These are phyloP conservation scores for Boletus reticuloceps DNA, from an alignment of 768 basidiomycete species.

Conservation along the genomic window DNA sequence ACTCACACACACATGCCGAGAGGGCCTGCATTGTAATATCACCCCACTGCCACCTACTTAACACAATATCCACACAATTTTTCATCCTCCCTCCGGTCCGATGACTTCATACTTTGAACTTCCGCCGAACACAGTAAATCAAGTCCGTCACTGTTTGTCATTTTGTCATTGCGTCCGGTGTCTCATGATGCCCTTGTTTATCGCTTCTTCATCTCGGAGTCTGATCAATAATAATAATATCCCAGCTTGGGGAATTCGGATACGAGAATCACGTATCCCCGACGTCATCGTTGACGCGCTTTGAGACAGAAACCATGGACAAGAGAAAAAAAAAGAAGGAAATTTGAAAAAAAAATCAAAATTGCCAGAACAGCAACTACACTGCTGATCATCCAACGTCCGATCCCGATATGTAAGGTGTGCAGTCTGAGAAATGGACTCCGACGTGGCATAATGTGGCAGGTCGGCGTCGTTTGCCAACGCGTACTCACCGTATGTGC, in stretches of 20 bases:
- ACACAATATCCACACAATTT: conserved; percentile 1
- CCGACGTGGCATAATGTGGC: neutral
- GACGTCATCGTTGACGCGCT: conserved; percentile 1
- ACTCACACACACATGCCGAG: conserved; percentile 20
- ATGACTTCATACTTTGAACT: conserved; percentile 28
- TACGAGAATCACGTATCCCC: neutral
- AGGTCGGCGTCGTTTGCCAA: neutral
- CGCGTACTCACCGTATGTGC: no score
- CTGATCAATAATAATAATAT: conserved; percentile 13
- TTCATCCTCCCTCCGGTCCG: conserved; percentile 17
- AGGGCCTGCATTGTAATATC: conserved; percentile 30
- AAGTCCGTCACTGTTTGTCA: no score
- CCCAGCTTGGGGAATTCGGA: conserved; percentile 15
- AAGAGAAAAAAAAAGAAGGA: neutral
- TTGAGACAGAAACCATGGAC: no score
- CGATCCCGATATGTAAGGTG: conserved; percentile 18
- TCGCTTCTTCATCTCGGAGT: conserved; percentile 22
- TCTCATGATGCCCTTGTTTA: neutral
- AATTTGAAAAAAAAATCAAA: no score
- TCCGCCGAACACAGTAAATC: conserved; percentile 1
- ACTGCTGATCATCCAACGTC: conserved; percentile 15
- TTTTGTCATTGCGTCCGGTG: neutral
- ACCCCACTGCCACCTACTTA: neutral
- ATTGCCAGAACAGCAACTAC: conserved; percentile 2
- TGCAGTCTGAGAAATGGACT: neutral